Percentiles rank a stretch among this genome's conserved stretches.
Conservation (phyloP, 441 rosid species). For the Eutrema salsugineum region DNA sequence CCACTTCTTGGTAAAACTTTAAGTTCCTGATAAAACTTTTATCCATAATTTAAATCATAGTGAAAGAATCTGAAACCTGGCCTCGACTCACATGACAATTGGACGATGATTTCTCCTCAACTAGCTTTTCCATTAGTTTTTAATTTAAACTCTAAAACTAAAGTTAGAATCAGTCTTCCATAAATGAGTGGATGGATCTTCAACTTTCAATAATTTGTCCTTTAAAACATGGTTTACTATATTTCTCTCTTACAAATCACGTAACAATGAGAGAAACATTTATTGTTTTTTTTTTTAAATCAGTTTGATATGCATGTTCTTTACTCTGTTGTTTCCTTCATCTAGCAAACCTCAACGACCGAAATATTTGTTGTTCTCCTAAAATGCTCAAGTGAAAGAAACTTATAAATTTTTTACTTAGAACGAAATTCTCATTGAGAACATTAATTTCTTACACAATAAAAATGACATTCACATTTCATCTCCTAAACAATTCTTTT, state of each 20-base stretch:
- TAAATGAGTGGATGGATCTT: background rate
- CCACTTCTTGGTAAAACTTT: background rate
- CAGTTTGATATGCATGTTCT: background rate
- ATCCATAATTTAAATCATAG: too few species aligned
- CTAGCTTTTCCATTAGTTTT: too few species aligned
- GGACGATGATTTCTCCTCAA: too few species aligned
- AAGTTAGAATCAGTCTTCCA: background rate
- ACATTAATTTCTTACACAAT: background rate
- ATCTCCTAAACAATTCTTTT: conserved; percentile 11
- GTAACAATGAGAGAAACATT: background rate
- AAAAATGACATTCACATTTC: conserved; percentile 3
- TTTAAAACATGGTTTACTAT: background rate
- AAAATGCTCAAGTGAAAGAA: background rate
- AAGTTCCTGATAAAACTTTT: too few species aligned
- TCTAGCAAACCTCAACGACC: background rate
- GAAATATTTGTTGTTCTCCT: background rate
- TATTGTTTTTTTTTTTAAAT: too few species aligned
- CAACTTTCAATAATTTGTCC: background rate
- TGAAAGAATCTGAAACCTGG: too few species aligned
- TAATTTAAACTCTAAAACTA: too few species aligned
- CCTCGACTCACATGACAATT: too few species aligned
- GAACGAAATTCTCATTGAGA: background rate
- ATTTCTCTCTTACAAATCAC: background rate
- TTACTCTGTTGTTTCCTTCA: background rate
- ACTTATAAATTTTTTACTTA: background rate